These are phyloP conservation scores for Hirsutella thompsonii DNA, from an alignment of 2,329 filamentous ascomycete species.

Conservation along the genomic window DNA sequence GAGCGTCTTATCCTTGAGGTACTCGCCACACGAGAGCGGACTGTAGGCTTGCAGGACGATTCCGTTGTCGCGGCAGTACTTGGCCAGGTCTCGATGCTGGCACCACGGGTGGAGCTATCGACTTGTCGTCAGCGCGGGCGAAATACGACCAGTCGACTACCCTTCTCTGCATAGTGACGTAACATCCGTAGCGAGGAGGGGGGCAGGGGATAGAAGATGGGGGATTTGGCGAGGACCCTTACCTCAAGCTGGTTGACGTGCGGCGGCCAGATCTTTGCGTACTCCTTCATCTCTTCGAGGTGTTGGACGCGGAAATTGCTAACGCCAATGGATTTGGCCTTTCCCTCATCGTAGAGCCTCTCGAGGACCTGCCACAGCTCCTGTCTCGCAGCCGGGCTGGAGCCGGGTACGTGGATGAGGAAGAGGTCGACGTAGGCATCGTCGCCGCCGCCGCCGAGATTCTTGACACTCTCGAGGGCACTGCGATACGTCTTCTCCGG, in stretches of 20 bases:
- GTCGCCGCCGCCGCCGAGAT: conserved; percentile 33
- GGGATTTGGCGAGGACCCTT: conserved; percentile 9
- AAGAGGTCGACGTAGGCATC: conserved; percentile 57
- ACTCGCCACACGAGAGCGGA: conserved; percentile 20
- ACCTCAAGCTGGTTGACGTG: conserved; percentile 64
- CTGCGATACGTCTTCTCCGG: conserved; percentile 46
- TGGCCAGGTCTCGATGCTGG: conserved; percentile 32
- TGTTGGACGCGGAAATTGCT: conserved; percentile 59
- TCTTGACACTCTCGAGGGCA: conserved; percentile 47
- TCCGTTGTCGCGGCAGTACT: conserved; percentile 61
- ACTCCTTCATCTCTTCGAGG: conserved; percentile 54
- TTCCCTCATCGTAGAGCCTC: conserved; percentile 44
- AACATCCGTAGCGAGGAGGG: background rate
- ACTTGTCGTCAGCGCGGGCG: background rate
- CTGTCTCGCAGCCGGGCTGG: conserved; percentile 40
- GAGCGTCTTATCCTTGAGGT: conserved; percentile 40
- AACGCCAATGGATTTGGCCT: conserved; percentile 53
- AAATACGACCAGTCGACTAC: too few species aligned
- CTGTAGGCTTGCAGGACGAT: conserved; percentile 39
- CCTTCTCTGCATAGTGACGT: background rate
- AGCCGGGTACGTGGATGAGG: conserved; percentile 52
- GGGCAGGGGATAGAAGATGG: background rate
- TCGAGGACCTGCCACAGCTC: conserved; percentile 56
- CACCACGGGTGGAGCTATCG: conserved; percentile 59
- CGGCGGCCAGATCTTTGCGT: conserved; percentile 56